phyloP scores from a whole-genome alignment of 1,139 yeast genomes.

The Sugiyamaella grinbergsii region DNA sequence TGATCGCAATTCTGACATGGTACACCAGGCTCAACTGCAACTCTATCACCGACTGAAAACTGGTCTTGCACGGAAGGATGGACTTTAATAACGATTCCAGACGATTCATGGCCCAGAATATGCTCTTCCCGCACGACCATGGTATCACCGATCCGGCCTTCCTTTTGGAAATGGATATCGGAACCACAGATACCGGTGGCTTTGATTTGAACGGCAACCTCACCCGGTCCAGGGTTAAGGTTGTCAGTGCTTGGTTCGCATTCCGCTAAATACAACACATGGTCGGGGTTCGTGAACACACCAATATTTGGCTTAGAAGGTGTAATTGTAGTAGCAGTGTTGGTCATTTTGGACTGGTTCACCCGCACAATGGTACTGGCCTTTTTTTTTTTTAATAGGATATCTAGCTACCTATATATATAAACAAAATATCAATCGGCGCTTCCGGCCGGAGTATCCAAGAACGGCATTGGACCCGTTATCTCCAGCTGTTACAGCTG shows the following conservation, averaged over 20 bases:
- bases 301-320: slow-evolving; percentile 39
- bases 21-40: slow-evolving; percentile 81
- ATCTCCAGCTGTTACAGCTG: neutral
- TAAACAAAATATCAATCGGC: neutral
- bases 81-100: slow-evolving; percentile 69
- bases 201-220: slow-evolving; percentile 51
- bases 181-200: slow-evolving; percentile 89
- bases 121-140: slow-evolving; percentile 44
- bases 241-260: slow-evolving; percentile 42
- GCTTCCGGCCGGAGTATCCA: neutral
- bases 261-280: slow-evolving; percentile 42
- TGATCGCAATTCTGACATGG: slow-evolving; percentile 76
- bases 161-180: slow-evolving; percentile 80
- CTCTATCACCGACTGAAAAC: slow-evolving; percentile 43
- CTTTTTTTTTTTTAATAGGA: slow-evolving; percentile 1
- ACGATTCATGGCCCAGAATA: slow-evolving; percentile 68
- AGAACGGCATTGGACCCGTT: slow-evolving; percentile 8
- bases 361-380: neutral
- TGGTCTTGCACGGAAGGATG: slow-evolving; percentile 59
- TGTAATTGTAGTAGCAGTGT: slow-evolving; percentile 4
- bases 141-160: slow-evolving; percentile 75
- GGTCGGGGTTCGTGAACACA: slow-evolving; percentile 44
- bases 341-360: slow-evolving; percentile 6
- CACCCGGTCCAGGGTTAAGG: slow-evolving; percentile 44
- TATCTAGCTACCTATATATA: neutral